A percentile compares a stretch with the other conserved stretches of the same genome.
These are phyloP conservation scores for Turritis glabra DNA, from an alignment of 345 rosid species.

Conservation along the genomic window DNA sequence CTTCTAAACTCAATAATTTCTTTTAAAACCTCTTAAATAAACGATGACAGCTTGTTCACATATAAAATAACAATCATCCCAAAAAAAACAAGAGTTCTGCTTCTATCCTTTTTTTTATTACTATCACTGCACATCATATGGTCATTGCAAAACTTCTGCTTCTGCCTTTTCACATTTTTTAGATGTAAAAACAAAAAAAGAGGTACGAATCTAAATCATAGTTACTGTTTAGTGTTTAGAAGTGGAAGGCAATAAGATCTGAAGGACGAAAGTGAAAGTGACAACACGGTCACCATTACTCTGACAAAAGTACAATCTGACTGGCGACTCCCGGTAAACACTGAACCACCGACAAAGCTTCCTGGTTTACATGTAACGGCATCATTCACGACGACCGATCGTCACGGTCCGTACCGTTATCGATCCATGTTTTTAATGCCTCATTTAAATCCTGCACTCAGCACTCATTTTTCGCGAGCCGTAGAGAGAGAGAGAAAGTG, in stretches of 20 bases:
- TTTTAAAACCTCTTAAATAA: background rate
- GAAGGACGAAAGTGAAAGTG: constrained; percentile 17
- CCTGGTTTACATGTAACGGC: constrained; percentile 32
- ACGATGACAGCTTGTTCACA: background rate
- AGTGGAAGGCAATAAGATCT: constrained; percentile 29
- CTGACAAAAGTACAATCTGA: constrained; percentile 24
- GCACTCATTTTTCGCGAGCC: background rate
- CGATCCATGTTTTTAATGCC: constrained; percentile 13
- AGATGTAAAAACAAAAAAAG: background rate
- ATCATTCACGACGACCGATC: constrained; percentile 22
- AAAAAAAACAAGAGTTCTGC: background rate
- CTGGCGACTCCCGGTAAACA: constrained; percentile 28
- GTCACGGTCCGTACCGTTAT: constrained; percentile 26
- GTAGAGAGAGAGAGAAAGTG: background rate
- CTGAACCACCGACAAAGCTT: constrained; percentile 39
- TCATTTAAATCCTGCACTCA: constrained; percentile 6
- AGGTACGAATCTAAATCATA: constrained; percentile 11
- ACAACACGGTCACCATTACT: constrained; percentile 24
- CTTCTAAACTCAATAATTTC: background rate
- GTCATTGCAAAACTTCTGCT: background rate
- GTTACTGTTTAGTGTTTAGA: background rate
- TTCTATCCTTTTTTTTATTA: background rate
- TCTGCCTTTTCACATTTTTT: background rate
- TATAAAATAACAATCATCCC: background rate
- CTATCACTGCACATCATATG: background rate